Conservation (phyloP, 768 basidiomycete species). For the Ramaria sp. region DNA sequence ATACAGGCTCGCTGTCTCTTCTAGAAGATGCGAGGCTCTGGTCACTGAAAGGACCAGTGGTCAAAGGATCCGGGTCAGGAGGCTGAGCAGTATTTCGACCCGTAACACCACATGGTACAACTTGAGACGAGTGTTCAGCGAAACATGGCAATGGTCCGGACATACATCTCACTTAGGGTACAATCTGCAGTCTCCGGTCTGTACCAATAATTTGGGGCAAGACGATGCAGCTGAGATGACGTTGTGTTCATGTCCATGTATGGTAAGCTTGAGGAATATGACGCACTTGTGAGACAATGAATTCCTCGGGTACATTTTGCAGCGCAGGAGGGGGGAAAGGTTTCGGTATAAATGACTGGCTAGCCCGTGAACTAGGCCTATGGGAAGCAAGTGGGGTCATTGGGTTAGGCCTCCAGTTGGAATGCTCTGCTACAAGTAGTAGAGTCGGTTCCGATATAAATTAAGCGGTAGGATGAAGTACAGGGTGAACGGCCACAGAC, state of each 20-base stretch:
- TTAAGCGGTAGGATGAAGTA: not conserved
- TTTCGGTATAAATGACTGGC: slow-evolving; percentile 37
- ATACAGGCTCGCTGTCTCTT: slow-evolving; percentile 42
- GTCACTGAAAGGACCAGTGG: slow-evolving; percentile 7
- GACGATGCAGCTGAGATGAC: slow-evolving; percentile 43
- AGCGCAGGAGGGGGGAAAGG: slow-evolving; percentile 57
- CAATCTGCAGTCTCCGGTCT: slow-evolving; percentile 70
- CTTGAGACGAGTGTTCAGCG: slow-evolving; percentile 1
- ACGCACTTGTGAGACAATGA: slow-evolving; percentile 61
- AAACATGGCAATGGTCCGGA: slow-evolving; percentile 14
- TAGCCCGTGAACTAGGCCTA: not conserved
- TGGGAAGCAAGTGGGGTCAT: not conserved
- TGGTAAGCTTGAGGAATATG: slow-evolving; percentile 70
- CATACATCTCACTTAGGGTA: slow-evolving; percentile 44
- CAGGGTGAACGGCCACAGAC: not conserved
- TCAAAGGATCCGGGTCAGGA: not conserved
- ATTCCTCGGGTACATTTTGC: slow-evolving; percentile 56
- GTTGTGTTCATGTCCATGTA: not conserved
- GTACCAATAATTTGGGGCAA: slow-evolving; percentile 64
- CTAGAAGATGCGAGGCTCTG: slow-evolving; percentile 16
- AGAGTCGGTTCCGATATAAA: not conserved
- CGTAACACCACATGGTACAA: slow-evolving; percentile 30
- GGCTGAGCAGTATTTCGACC: slow-evolving; percentile 8
- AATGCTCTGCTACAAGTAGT: not conserved
- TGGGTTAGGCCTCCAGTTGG: too few species aligned